phyloP scores from a whole-genome alignment of 1,284 basidiomycete genomes.

The Sphagnurus paluster region DNA sequence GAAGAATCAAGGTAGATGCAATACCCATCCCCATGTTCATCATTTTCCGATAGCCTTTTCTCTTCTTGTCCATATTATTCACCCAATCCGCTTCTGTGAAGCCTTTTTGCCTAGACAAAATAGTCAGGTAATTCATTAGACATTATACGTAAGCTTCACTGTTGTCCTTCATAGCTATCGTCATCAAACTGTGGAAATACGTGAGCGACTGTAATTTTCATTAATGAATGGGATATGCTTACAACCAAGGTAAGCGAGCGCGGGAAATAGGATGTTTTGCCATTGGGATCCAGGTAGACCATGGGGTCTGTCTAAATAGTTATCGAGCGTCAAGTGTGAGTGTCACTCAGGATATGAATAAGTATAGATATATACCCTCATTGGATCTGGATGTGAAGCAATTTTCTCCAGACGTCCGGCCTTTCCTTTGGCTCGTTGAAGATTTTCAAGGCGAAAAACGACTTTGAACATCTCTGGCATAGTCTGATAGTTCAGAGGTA shows the following conservation, averaged over 20 bases:
- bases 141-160: not conserved
- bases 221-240: not conserved
- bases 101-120: too few species aligned
- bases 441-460: slow-evolving; percentile 36
- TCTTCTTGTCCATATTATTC: too few species aligned
- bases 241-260: slow-evolving; percentile 16
- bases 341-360: not conserved
- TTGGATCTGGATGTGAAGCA: slow-evolving; percentile 13
- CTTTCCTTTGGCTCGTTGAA: slow-evolving; percentile 31
- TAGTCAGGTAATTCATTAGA: too few species aligned
- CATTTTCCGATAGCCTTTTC: too few species aligned
- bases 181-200: slow-evolving; percentile 8
- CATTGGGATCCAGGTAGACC: slow-evolving; percentile 15
- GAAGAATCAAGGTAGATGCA: too few species aligned
- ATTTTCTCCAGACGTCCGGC: slow-evolving; percentile 30
- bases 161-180: not conserved
- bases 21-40: too few species aligned
- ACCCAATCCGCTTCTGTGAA: too few species aligned
- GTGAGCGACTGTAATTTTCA: not conserved
- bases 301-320: slow-evolving; percentile 15
- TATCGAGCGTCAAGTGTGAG: not conserved
- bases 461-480: slow-evolving; percentile 31
- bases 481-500: slow-evolving; percentile 6
- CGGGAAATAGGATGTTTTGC: slow-evolving; percentile 14
- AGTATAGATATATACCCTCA: slow-evolving; percentile 5